These are phyloP conservation scores for Annona cherimola DNA, from an alignment of 164 flowering plant species.

Conservation along the genomic window DNA sequence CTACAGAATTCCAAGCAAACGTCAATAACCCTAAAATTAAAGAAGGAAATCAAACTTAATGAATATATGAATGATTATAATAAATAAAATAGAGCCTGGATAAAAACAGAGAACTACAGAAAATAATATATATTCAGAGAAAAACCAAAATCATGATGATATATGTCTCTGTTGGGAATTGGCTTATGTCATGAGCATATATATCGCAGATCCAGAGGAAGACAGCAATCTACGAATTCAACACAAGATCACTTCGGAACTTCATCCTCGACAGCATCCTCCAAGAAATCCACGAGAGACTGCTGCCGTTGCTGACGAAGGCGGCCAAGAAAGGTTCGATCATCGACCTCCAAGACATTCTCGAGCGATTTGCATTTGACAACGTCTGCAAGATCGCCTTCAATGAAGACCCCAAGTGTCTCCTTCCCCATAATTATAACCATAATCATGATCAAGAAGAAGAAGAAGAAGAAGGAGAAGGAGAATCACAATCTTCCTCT, in stretches of 20 bases:
- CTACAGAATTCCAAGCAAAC: too few species aligned
- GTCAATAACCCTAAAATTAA: too few species aligned
- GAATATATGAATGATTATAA: too few species aligned
- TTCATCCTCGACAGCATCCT: conserved; percentile 37
- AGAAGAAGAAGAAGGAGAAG: neutral
- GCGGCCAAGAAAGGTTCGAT: conserved; percentile 12
- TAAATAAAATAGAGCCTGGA: too few species aligned
- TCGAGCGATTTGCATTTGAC: conserved; percentile 60
- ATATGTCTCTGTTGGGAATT: too few species aligned
- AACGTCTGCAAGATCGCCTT: conserved; percentile 52
- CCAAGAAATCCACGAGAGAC: conserved; percentile 25
- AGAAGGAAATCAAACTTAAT: too few species aligned
- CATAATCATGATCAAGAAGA: too few species aligned
- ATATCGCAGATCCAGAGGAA: conserved; percentile 34
- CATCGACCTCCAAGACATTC: conserved; percentile 47
- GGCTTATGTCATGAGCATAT: too few species aligned
- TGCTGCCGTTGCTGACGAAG: conserved; percentile 36
- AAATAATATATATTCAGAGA: too few species aligned
- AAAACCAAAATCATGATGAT: too few species aligned
- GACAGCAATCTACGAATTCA: conserved; percentile 61
- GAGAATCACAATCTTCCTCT: neutral
- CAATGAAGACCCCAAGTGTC: conserved; percentile 38
- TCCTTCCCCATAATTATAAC: neutral
- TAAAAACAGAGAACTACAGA: too few species aligned
- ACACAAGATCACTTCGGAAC: conserved; percentile 42